Conservation (phyloP, 2,329 filamentous ascomycete species). For the Sclerotinia spermophila region DNA sequence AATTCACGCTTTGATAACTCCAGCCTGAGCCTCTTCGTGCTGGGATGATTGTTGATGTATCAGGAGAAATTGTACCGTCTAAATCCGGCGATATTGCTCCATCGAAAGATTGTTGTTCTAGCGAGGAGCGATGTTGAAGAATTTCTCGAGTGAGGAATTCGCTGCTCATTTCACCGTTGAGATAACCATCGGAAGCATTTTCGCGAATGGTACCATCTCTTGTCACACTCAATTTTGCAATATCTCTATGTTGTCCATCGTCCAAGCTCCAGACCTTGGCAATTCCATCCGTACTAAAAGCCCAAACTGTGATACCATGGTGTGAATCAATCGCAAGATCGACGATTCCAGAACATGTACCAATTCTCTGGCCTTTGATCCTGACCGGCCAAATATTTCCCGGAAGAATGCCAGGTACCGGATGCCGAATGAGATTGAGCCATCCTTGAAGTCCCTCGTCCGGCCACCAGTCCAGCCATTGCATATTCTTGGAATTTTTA, state of each 20-base stretch:
- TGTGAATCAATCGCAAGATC: slow-evolving; percentile 49
- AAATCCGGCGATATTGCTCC: slow-evolving; percentile 22
- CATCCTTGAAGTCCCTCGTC: slow-evolving; percentile 38
- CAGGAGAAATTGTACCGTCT: slow-evolving; percentile 21
- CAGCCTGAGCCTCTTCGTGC: not conserved
- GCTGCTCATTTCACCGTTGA: slow-evolving; percentile 18
- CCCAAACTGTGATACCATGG: slow-evolving; percentile 49
- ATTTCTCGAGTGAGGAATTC: slow-evolving; percentile 1
- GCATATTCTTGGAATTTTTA: slow-evolving; percentile 22
- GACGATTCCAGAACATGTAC: slow-evolving; percentile 43
- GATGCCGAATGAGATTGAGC: slow-evolving; percentile 33
- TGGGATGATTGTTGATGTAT: slow-evolving; percentile 1
- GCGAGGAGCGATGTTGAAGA: not conserved
- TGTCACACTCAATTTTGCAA: slow-evolving; percentile 24
- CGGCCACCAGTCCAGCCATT: slow-evolving; percentile 42
- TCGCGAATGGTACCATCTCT: slow-evolving; percentile 35
- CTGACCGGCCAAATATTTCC: slow-evolving; percentile 46
- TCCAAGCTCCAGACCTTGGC: slow-evolving; percentile 47
- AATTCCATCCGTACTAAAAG: slow-evolving; percentile 44
- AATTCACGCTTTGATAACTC: slow-evolving; percentile 17
- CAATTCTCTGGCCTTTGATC: slow-evolving; percentile 49
- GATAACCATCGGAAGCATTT: slow-evolving; percentile 23
- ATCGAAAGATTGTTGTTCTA: slow-evolving; percentile 28
- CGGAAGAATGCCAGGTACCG: slow-evolving; percentile 29
- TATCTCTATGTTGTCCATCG: slow-evolving; percentile 24